A percentile compares a stretch with the other conserved stretches of the same genome.
phyloP scores from a whole-genome alignment of 495 filamentous ascomycete genomes.

The Daldinia childiae region DNA sequence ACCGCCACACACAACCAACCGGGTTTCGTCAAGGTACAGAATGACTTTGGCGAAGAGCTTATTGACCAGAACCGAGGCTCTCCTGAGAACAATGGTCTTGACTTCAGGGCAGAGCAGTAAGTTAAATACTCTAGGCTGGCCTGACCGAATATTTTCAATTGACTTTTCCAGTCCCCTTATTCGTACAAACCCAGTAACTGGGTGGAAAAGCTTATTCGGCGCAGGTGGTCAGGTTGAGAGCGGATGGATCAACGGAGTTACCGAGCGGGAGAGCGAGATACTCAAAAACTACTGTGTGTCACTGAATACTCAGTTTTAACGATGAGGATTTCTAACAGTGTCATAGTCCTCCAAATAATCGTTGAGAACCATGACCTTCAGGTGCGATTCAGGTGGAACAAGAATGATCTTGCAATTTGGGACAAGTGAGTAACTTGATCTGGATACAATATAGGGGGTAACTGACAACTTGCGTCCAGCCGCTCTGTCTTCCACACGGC shows the following conservation, averaged over 20 bases:
- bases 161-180: conserved; percentile 66
- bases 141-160: conserved; percentile 43
- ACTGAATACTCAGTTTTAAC: background rate
- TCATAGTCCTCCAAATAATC: conserved; percentile 64
- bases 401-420: conserved; percentile 74
- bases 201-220: conserved; percentile 75
- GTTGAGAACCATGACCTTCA: conserved; percentile 79
- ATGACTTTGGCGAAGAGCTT: conserved; percentile 63
- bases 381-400: conserved; percentile 71
- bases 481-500: conserved; percentile 72
- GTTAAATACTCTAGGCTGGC: conserved; percentile 5
- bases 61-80: conserved; percentile 66
- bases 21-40: conserved; percentile 64
- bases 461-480: conserved; percentile 44
- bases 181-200: conserved; percentile 78
- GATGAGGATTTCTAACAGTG: background rate
- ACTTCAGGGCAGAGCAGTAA: conserved; percentile 67
- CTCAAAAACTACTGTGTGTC: conserved; percentile 66
- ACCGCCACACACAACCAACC: conserved; percentile 71
- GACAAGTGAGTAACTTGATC: conserved; percentile 58
- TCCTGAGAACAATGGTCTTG: conserved; percentile 70
- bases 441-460: background rate
- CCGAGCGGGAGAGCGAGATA: conserved; percentile 66
- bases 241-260: conserved; percentile 70
- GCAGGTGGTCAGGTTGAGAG: conserved; percentile 64